phyloP scores from a whole-genome alignment of 2,329 filamentous ascomycete genomes.

The Verticillium tricorpus region DNA sequence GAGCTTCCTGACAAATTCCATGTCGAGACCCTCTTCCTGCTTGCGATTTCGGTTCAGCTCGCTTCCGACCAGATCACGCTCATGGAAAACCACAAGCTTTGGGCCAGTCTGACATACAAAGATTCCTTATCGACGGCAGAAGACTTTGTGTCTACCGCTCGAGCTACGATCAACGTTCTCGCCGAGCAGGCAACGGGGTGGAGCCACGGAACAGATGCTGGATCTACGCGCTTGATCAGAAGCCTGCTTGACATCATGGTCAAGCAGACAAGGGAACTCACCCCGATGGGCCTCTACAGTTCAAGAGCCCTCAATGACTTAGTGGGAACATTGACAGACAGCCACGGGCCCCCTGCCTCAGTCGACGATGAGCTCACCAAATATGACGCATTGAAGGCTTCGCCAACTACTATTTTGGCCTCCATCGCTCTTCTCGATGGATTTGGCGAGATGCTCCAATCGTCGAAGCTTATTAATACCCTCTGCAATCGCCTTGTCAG shows the following conservation, averaged over 20 bases:
- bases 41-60: slow-evolving; percentile 46
- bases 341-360: slow-evolving; percentile 37
- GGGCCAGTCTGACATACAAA: slow-evolving; percentile 32
- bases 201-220: slow-evolving; percentile 26
- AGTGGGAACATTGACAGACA: slow-evolving; percentile 40
- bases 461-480: slow-evolving; percentile 44
- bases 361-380: slow-evolving; percentile 44
- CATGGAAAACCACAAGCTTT: slow-evolving; percentile 39
- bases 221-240: slow-evolving; percentile 31
- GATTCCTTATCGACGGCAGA: slow-evolving; percentile 35
- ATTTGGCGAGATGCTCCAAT: slow-evolving; percentile 43
- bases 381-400: slow-evolving; percentile 41
- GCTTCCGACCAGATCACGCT: slow-evolving; percentile 50
- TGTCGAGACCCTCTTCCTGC: slow-evolving; percentile 46
- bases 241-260: slow-evolving; percentile 40
- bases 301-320: slow-evolving; percentile 48
- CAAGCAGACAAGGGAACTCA: slow-evolving; percentile 34
- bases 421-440: slow-evolving; percentile 47
- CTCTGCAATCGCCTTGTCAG: slow-evolving; percentile 58
- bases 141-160: slow-evolving; percentile 36
- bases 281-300: slow-evolving; percentile 44
- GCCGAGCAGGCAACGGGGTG: slow-evolving; percentile 30
- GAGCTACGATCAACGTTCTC: slow-evolving; percentile 28
- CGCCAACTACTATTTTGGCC: slow-evolving; percentile 40
- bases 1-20: slow-evolving; percentile 35